Base-by-base conservation (phyloP, 169 alveolate species). In the Toxoplasma gondii region DNA sequence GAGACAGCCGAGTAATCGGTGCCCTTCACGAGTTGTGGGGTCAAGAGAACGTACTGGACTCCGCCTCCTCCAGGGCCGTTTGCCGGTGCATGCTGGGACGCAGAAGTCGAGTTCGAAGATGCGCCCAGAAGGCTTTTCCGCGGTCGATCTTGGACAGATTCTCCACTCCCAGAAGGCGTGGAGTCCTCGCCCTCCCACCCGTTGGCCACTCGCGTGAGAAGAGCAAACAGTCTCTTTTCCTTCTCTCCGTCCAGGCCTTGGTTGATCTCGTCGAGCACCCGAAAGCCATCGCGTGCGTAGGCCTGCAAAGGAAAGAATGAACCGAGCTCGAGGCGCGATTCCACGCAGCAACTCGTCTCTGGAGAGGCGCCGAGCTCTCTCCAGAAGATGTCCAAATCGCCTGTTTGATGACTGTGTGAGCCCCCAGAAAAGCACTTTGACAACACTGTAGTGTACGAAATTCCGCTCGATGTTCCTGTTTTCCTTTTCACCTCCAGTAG, bases 201-300 rank as follows among this genome's bases (percentile, higher is more conserved):
- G 10, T 38, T 74, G n/a, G 93, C 93, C 17, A 70, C 93, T 31
- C 67, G 41, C 17, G 93, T 58, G 64, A 90, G 88, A 27, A 90
- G 93, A 0, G 80, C 44, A 34, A 90, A 90, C 17, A 90, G 74
- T 9, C 34, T 27, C 36, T 44, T 45, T 31, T 90, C 93, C n/a
- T 54, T 67, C 78, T 90, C 93, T 43, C 69, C 45, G 74, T 90
- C 93, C 27, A 90, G 88, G 43, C 93, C 93, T 67, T 90, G 93
- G 82, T 90, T 90, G 5, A 90, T 90, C 70, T 90, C 93, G 39
- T 90, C 93, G 24, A 90, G 41, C 27, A 90, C 93, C 12, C 93
- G 64, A 39, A 90, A 90, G 16, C 87, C 81, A 22, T 78, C 93
- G 31, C 67, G 86, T 9, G 93, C 86, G 43, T 49, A 90, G 67